A percentile compares a stretch with the other conserved stretches of the same genome.
Evolutionary conservation across 139 green algal genomes (phyloP).

Genomic region (Coccomyxa sp.): DNA sequence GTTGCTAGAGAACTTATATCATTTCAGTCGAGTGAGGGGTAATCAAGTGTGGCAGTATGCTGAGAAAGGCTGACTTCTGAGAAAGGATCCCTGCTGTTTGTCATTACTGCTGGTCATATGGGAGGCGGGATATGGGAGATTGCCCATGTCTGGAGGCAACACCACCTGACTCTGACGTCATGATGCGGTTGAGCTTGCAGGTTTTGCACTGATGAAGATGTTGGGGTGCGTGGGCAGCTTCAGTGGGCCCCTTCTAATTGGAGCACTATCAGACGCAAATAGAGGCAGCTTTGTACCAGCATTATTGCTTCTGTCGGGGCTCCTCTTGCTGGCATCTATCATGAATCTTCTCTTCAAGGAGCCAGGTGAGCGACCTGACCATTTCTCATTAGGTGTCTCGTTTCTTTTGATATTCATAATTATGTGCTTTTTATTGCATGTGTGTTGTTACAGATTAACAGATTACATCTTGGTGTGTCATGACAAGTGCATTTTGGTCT

Average conservation of each 20-base stretch:
- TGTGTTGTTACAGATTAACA: no score
- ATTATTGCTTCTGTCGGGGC: constrained; percentile 14
- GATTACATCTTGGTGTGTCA: background rate
- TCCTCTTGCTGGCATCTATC: background rate
- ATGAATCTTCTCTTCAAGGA: constrained; percentile 2
- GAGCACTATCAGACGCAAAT: constrained; percentile 4
- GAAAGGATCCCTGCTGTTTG: no score
- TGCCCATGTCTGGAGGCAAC: no score
- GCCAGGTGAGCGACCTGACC: background rate
- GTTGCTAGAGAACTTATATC: no score
- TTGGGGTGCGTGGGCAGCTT: constrained; percentile 12
- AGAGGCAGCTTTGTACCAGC: background rate
- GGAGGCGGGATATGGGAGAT: no score
- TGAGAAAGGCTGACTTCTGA: no score
- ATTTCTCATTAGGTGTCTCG: no score
- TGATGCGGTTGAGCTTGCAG: background rate
- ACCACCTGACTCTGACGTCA: no score
- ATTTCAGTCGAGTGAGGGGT: no score
- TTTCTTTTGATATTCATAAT: background rate
- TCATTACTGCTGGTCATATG: no score
- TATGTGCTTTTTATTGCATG: background rate
- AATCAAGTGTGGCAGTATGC: no score
- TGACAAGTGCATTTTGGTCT: background rate
- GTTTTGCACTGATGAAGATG: constrained; percentile 32
- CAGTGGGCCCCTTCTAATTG: constrained; percentile 7